phyloP scores from a whole-genome alignment of 768 basidiomycete species.

The Mycena indigotica region DNA sequence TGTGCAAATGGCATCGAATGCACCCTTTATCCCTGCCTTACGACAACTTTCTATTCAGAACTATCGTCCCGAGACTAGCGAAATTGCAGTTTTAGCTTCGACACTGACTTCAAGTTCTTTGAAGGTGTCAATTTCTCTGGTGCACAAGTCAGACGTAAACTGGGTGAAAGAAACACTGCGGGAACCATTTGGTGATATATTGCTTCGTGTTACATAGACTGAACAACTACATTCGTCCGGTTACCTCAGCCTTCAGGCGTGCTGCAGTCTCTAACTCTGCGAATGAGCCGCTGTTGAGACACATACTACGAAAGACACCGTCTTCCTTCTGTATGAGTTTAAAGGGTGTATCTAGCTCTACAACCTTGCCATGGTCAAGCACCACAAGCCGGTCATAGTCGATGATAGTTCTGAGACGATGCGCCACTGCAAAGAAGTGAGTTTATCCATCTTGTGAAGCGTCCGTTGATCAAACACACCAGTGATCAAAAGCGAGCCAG shows the following conservation, averaged over 20 bases:
- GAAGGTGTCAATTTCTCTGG: neutral
- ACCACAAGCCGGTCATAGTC: slow-evolving; percentile 30
- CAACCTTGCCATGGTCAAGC: slow-evolving; percentile 29
- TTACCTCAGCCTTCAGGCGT: slow-evolving; percentile 18
- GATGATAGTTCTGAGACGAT: slow-evolving; percentile 29
- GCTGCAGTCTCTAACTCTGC: slow-evolving; percentile 23
- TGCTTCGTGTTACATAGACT: no score
- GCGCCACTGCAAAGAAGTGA: slow-evolving; percentile 26
- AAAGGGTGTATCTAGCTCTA: slow-evolving; percentile 54
- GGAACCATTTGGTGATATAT: no score
- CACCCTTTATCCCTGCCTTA: neutral
- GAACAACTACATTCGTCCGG: no score
- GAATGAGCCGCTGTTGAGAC: slow-evolving; percentile 43
- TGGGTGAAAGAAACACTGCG: neutral
- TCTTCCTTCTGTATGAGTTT: slow-evolving; percentile 48
- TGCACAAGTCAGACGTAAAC: neutral
- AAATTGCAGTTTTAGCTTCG: neutral
- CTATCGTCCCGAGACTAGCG: neutral
- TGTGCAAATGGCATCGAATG: neutral
- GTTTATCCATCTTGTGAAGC: no score
- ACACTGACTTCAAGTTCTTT: neutral
- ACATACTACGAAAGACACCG: slow-evolving; percentile 56
- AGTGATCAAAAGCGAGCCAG: neutral
- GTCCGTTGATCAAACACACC: no score
- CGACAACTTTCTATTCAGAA: neutral